Evolutionary conservation across 371 early-diverging fungal genomes (phyloP), one percentile per base, ranked within the genome.

Genomic region (Mortierella sp.): DNA sequence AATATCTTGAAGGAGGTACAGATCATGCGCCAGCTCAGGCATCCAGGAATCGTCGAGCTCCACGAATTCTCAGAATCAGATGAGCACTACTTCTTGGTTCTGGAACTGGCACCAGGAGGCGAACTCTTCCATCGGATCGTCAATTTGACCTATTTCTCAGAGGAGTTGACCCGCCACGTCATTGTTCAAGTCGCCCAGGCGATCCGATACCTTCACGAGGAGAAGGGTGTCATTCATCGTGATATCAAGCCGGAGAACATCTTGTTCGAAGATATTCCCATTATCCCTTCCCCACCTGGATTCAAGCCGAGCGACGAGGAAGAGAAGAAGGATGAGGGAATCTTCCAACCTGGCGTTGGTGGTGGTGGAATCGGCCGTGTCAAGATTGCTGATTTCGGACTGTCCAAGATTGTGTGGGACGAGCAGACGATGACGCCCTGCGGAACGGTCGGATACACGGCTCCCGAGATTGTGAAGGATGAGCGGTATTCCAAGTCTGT

Each of bases 161-260:
- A 97, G 87, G 90, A 91, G 21, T 80, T 95, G 74, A 90, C 95
- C 18, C 94, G 97, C 14, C 95, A 96, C 78, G 94, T 96, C 77
- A 95, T 97, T 75, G 88, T 91, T 29, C 98, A 99, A 89, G 95
- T 99, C 41, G 95, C 98, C 5, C 92, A 94, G 73, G 98, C 96
- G 5, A 91, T 99, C 44, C 91, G 93, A 48, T 97, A 97, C 86
- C 89, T 98, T 70, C 99, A 99, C 83, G 92, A 92, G 54, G 94
- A 96, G 75, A 90, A 91, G 73, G 96, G 96, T n/a, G 93, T 98
- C 44, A 96, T 97, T 5, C 98, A 98, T 83, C 88, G 93, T 68
- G 99, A 99, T 86, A 96, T 99, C 82, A 99, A 99, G 89, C 97
- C 97, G 48, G 99, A 99, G 88, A 99, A 99, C 88, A 94, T 99